These are phyloP conservation scores for Diaporthe vexans DNA, from an alignment of 2,329 filamentous ascomycete species.

Conservation along the genomic window DNA sequence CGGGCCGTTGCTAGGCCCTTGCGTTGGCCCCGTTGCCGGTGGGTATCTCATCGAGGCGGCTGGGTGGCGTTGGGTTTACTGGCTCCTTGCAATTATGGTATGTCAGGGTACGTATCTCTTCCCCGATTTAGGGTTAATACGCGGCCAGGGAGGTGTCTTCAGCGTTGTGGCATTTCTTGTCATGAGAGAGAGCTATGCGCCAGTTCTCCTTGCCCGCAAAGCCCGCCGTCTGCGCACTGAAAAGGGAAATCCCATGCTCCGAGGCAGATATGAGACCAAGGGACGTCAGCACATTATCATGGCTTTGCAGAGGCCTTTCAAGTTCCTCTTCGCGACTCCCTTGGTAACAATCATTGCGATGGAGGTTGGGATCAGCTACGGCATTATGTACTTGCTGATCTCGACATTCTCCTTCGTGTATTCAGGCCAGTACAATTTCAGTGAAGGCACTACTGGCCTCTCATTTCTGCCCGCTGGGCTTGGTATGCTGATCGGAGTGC, in stretches of 20 bases:
- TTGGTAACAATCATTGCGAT: constrained; percentile 64
- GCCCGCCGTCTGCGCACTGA: constrained; percentile 56
- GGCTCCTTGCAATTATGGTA: constrained; percentile 57
- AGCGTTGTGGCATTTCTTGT: constrained; percentile 55
- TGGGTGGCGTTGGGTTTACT: constrained; percentile 66
- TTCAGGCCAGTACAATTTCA: constrained; percentile 64
- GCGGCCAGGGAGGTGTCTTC: constrained; percentile 46
- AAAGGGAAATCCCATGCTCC: constrained; percentile 53
- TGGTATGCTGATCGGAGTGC: constrained; percentile 59
- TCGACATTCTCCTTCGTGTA: constrained; percentile 68
- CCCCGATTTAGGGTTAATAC: background rate
- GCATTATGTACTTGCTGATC: constrained; percentile 67
- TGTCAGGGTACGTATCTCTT: background rate
- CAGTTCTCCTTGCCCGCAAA: constrained; percentile 58
- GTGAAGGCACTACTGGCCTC: constrained; percentile 58
- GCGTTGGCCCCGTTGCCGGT: constrained; percentile 61
- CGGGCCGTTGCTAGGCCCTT: constrained; percentile 64
- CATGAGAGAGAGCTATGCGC: constrained; percentile 59
- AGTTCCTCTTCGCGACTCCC: constrained; percentile 68
- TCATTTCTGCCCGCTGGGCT: constrained; percentile 67
- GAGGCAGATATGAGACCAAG: constrained; percentile 56
- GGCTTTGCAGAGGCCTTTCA: constrained; percentile 52
- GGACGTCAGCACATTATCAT: constrained; percentile 15
- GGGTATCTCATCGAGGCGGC: constrained; percentile 50
- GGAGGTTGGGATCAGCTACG: constrained; percentile 68